These are phyloP conservation scores for Phaeosphaeria sp. DNA, from an alignment of 2,329 filamentous ascomycete species.

Conservation along the genomic window DNA sequence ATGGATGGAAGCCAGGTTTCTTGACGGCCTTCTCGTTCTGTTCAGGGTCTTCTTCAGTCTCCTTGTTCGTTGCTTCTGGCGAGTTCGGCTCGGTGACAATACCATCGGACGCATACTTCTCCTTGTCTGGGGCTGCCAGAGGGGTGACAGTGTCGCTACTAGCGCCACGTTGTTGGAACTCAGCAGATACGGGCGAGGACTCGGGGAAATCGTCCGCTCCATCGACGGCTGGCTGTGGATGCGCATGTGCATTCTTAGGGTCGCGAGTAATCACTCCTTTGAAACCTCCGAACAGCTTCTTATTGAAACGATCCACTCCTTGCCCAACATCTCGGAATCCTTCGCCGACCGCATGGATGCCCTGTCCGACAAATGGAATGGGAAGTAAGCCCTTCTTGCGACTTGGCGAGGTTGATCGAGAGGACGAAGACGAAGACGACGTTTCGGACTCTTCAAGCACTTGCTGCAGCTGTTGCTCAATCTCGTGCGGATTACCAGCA, in stretches of 20 bases:
- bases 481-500: slow-evolving; percentile 65
- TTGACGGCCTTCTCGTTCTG: slow-evolving; percentile 25
- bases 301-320: slow-evolving; percentile 47
- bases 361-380: slow-evolving; percentile 58
- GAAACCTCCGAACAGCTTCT: slow-evolving; percentile 49
- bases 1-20: slow-evolving; percentile 23
- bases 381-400: slow-evolving; percentile 42
- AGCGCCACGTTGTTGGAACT: slow-evolving; percentile 33
- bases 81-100: slow-evolving; percentile 29
- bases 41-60: slow-evolving; percentile 19
- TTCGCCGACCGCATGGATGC: slow-evolving; percentile 49
- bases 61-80: slow-evolving; percentile 24
- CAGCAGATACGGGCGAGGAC: slow-evolving; percentile 35
- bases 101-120: slow-evolving; percentile 31
- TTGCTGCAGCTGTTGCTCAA: slow-evolving; percentile 58
- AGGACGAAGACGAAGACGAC: slow-evolving; percentile 42
- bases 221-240: slow-evolving; percentile 20
- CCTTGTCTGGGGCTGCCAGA: slow-evolving; percentile 29
- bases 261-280: slow-evolving; percentile 38
- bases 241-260: slow-evolving; percentile 17
- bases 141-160: slow-evolving; percentile 44
- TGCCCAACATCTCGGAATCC: slow-evolving; percentile 60
- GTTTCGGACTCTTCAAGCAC: slow-evolving; percentile 46
- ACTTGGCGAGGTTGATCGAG: slow-evolving; percentile 42
- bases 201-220: slow-evolving; percentile 25